phyloP scores from a whole-genome alignment of 73 alveolate genomes.

The Paramecium biaurelia region DNA sequence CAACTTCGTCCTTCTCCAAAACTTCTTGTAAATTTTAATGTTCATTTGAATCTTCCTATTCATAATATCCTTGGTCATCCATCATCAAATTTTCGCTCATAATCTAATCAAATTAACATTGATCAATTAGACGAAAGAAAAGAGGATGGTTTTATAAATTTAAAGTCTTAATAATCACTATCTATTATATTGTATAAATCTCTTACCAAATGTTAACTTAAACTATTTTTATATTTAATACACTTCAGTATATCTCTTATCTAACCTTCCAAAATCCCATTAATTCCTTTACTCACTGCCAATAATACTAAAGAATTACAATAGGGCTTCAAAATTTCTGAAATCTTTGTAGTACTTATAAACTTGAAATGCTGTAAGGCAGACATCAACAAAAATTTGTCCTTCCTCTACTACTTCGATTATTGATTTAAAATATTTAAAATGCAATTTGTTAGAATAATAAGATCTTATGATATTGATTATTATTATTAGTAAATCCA shows the following conservation, averaged over 20 bases:
- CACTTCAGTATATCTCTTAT: neutral
- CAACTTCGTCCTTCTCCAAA: neutral
- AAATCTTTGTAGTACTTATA: neutral
- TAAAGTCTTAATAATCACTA: neutral
- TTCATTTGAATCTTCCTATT: neutral
- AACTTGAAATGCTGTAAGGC: neutral
- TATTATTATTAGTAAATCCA: neutral
- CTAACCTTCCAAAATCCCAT: slow-evolving; percentile 1
- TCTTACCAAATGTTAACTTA: neutral
- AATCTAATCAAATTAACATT: neutral
- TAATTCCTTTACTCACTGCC: neutral
- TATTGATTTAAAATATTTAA: neutral
- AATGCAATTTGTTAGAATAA: neutral
- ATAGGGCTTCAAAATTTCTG: neutral
- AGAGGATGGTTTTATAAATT: neutral
- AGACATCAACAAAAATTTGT: neutral
- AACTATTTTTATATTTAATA: neutral
- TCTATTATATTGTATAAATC: neutral
- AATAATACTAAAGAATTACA: neutral
- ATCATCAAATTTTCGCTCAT: neutral
- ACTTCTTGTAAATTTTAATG: neutral
- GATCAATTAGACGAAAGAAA: neutral
- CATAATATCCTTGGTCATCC: neutral
- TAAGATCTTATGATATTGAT: neutral
- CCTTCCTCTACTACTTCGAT: neutral